Evolutionary conservation across 2,329 filamentous ascomycete genomes (phyloP).

Genomic region (Phialophora verrucosa): DNA sequence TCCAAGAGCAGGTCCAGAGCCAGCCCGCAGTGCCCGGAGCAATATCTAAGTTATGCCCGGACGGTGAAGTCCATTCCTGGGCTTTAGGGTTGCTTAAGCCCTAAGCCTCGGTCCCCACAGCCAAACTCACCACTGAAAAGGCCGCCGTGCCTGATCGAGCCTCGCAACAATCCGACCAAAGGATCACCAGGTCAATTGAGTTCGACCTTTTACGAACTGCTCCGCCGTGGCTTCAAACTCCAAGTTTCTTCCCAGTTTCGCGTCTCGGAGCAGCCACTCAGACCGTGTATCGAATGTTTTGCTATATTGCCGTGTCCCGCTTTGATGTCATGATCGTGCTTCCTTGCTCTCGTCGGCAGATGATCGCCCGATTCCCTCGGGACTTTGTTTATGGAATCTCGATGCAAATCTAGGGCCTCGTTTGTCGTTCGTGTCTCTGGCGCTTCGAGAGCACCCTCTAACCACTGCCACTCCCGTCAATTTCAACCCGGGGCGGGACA

Average conservation of each 20-base stretch:
- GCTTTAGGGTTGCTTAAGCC: slow-evolving; percentile 6
- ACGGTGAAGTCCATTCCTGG: not conserved
- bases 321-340: slow-evolving; percentile 16
- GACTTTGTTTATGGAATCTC: slow-evolving; percentile 18
- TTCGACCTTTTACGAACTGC: slow-evolving; percentile 13
- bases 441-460: slow-evolving; percentile 14
- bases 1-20: slow-evolving; percentile 1
- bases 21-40: slow-evolving; percentile 6
- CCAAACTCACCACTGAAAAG: not conserved
- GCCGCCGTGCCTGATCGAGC: slow-evolving; percentile 12
- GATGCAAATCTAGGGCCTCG: slow-evolving; percentile 16
- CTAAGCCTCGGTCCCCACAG: not conserved
- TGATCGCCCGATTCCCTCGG: slow-evolving; percentile 5
- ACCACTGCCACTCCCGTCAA: slow-evolving; percentile 21
- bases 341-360: slow-evolving; percentile 8
- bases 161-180: slow-evolving; percentile 1
- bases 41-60: slow-evolving; percentile 7
- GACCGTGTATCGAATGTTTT: slow-evolving; percentile 1
- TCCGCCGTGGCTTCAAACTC: slow-evolving; percentile 19
- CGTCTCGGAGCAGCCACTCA: slow-evolving; percentile 17
- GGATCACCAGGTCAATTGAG: not conserved
- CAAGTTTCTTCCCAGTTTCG: slow-evolving; percentile 18
- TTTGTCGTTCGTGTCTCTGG: slow-evolving; percentile 10
- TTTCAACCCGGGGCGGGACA: slow-evolving; percentile 16
- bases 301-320: not conserved